Evolutionary conservation across 352 stramenopile genomes (phyloP).

Genomic region (Elongisporangium prolatum): DNA sequence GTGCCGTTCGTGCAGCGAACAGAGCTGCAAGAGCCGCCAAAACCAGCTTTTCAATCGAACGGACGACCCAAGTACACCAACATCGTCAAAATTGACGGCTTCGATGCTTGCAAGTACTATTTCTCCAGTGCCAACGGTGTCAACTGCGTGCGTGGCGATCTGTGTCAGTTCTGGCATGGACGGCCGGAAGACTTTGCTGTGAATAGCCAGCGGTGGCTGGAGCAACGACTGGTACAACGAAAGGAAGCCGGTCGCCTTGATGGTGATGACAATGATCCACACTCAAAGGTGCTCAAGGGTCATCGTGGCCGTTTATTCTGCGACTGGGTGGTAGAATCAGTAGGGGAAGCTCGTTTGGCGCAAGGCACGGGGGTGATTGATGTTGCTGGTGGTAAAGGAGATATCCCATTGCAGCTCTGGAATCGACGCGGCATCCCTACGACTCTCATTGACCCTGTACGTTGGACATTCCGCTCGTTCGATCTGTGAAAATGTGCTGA

Average conservation of each 20-base stretch:
- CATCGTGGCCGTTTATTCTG: conserved; percentile 74
- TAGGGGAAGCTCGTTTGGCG: conserved; percentile 39
- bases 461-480: not conserved
- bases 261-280: conserved; percentile 53
- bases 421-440: conserved; percentile 70
- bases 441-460: conserved; percentile 83
- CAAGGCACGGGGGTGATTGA: conserved; percentile 75
- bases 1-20: conserved; percentile 3
- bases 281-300: conserved; percentile 67
- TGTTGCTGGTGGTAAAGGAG: conserved; percentile 83
- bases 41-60: not conserved
- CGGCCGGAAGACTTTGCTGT: conserved; percentile 46
- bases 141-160: conserved; percentile 60
- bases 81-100: conserved; percentile 72
- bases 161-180: conserved; percentile 83
- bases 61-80: conserved; percentile 71
- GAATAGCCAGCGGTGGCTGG: conserved; percentile 65
- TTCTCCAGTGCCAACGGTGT: conserved; percentile 57
- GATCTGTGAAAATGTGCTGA: not conserved
- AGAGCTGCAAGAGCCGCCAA: not conserved
- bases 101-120: conserved; percentile 86
- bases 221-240: conserved; percentile 58
- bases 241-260: conserved; percentile 44
- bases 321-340: conserved; percentile 73
- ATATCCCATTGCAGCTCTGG: conserved; percentile 83